A percentile compares a stretch with the other conserved stretches of the same genome.
Evolutionary conservation across 306 rosid species (phyloP).

Genomic region (Oxytropis ochrocephala): DNA sequence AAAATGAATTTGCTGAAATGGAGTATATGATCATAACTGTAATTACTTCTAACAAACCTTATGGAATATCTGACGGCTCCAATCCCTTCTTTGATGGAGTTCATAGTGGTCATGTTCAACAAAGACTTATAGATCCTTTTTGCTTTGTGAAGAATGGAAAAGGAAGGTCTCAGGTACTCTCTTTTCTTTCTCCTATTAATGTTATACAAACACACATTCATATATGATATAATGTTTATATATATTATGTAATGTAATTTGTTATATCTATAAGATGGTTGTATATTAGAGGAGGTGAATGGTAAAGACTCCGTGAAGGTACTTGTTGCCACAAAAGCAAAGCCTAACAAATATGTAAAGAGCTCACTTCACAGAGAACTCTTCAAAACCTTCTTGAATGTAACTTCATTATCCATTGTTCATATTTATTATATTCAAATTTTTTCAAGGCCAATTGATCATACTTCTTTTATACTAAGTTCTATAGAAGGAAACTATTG

Average conservation of each 20-base stretch:
- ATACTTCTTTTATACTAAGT: background rate
- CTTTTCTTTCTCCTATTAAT: background rate
- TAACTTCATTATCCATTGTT: conserved; percentile 18
- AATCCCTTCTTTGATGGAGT: conserved; percentile 81
- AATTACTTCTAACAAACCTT: conserved; percentile 79
- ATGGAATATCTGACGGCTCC: conserved; percentile 69
- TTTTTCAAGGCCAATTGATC: background rate
- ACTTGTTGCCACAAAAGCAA: conserved; percentile 87
- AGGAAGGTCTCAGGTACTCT: conserved; percentile 74
- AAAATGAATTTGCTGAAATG: too few relatives aligned
- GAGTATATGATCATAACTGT: too few relatives aligned
- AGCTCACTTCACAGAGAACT: conserved; percentile 65
- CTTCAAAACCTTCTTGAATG: conserved; percentile 63
- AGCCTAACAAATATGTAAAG: conserved; percentile 40
- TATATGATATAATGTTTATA: background rate
- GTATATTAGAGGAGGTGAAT: conserved; percentile 50
- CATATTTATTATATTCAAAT: background rate
- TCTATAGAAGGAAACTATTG: background rate
- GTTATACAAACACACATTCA: background rate
- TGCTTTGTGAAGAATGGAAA: conserved; percentile 57
- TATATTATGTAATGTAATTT: conserved; percentile 17
- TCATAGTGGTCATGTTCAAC: conserved; percentile 86
- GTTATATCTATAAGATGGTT: conserved; percentile 86
- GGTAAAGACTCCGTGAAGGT: conserved; percentile 64
- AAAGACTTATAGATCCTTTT: conserved; percentile 65